Conservation (phyloP, 306 rosid genomes). For the Pterocarpus santalinus region DNA sequence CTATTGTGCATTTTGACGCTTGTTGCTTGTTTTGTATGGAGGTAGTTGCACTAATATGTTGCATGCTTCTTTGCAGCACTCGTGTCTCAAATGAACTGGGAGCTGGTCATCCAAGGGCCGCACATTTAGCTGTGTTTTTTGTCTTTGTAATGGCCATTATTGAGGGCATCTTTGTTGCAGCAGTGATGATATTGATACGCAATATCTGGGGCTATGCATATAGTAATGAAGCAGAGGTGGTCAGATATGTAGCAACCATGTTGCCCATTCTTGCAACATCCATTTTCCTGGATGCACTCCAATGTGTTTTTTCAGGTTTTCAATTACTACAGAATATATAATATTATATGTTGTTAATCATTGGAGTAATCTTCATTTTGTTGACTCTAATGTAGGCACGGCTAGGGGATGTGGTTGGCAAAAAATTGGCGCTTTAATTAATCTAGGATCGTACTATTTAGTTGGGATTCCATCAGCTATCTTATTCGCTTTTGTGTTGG, state of each 20-base stretch:
- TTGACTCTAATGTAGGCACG: conserved; percentile 57
- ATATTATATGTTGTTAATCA: not conserved
- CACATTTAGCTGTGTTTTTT: conserved; percentile 67
- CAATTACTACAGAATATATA: no score
- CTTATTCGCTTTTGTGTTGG: conserved; percentile 67
- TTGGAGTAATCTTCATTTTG: conserved; percentile 4
- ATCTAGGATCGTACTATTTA: conserved; percentile 77
- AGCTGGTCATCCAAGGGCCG: conserved; percentile 66
- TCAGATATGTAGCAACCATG: conserved; percentile 66
- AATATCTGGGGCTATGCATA: conserved; percentile 80
- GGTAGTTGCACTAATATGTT: not conserved
- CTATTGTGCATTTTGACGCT: not conserved
- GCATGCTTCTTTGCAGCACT: conserved; percentile 54
- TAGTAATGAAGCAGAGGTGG: conserved; percentile 67
- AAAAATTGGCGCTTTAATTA: conserved; percentile 75
- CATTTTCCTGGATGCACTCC: conserved; percentile 74
- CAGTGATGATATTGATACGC: conserved; percentile 59
- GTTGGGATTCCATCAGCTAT: conserved; percentile 77
- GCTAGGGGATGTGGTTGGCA: conserved; percentile 95
- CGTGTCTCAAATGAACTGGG: conserved; percentile 87
- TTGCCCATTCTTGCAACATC: conserved; percentile 71
- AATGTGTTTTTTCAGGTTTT: conserved; percentile 75
- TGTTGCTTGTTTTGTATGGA: conserved; percentile 3
- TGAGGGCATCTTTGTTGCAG: conserved; percentile 61
- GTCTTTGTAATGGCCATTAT: conserved; percentile 60